Conservation (phyloP, 1,284 basidiomycete genomes). For the Megacollybia platyphylla region DNA sequence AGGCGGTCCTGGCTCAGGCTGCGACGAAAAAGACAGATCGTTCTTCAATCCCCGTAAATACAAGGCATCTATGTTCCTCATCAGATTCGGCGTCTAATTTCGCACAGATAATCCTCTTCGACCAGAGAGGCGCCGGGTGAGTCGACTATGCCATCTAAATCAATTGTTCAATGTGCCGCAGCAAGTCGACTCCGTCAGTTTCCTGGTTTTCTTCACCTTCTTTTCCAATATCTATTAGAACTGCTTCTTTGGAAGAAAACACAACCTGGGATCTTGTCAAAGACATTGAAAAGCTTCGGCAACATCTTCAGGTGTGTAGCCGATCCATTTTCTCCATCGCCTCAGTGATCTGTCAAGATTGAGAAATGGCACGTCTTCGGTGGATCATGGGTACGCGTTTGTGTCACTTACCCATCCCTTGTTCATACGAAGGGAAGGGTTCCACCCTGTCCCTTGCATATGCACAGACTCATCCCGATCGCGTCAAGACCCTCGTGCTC, state of each 20-base stretch:
- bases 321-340: constrained; percentile 52
- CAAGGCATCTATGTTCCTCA: constrained; percentile 35
- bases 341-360: too few species aligned
- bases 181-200: neutral
- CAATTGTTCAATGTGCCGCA: neutral
- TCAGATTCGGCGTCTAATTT: constrained; percentile 7
- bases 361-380: constrained; percentile 38
- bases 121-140: constrained; percentile 82
- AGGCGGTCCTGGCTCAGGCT: constrained; percentile 72
- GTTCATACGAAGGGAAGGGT: constrained; percentile 36
- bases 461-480: constrained; percentile 77
- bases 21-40: constrained; percentile 48
- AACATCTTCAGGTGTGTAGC: constrained; percentile 63
- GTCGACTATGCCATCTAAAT: constrained; percentile 26
- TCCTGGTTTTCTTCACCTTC: neutral
- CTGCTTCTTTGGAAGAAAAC: constrained; percentile 72
- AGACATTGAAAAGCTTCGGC: constrained; percentile 77
- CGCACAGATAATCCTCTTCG: constrained; percentile 60
- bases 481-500: constrained; percentile 73
- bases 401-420: neutral
- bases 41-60: constrained; percentile 82
- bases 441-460: constrained; percentile 86
- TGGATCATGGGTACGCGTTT: constrained; percentile 64
- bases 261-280: constrained; percentile 92
- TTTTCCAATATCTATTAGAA: constrained; percentile 22